Evolutionary conservation across 352 stramenopile genomes (phyloP).

Genomic region (Pythium diclinum): DNA sequence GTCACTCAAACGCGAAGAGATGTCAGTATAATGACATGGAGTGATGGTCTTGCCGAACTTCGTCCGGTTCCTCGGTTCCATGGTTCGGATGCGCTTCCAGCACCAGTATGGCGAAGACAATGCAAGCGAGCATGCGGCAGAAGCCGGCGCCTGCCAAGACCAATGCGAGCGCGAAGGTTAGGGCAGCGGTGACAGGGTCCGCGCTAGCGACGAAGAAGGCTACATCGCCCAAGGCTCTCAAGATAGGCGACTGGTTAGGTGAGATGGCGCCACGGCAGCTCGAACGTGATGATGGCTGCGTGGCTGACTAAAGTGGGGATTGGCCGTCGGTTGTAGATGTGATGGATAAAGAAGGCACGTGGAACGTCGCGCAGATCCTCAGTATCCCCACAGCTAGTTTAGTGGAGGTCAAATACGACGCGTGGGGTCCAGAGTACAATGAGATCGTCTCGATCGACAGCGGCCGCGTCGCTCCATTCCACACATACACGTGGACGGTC

Average conservation of each 20-base stretch:
- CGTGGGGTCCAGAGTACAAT: conserved; percentile 54
- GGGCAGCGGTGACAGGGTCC: background rate
- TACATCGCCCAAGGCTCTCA: background rate
- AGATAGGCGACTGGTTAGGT: background rate
- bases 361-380: conserved; percentile 67
- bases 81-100: too few relatives aligned
- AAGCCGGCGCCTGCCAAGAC: background rate
- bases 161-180: background rate
- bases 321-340: conserved; percentile 35
- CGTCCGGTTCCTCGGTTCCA: too few relatives aligned
- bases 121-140: background rate
- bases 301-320: background rate
- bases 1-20: background rate
- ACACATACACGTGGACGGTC: conserved; percentile 75
- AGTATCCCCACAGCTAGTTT: conserved; percentile 16
- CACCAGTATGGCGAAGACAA: background rate
- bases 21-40: background rate
- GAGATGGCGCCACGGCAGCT: background rate
- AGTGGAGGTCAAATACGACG: conserved; percentile 71
- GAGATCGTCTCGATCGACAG: conserved; percentile 58
- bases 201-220: background rate
- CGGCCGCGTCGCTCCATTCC: conserved; percentile 61
- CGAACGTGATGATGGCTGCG: background rate
- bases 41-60: background rate
- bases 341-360: conserved; percentile 57